Percentiles rank a stretch among this genome's conserved stretches.
These are phyloP conservation scores for Amorphotheca resinae DNA, from an alignment of 495 filamentous ascomycete genomes.

Conservation along the genomic window DNA sequence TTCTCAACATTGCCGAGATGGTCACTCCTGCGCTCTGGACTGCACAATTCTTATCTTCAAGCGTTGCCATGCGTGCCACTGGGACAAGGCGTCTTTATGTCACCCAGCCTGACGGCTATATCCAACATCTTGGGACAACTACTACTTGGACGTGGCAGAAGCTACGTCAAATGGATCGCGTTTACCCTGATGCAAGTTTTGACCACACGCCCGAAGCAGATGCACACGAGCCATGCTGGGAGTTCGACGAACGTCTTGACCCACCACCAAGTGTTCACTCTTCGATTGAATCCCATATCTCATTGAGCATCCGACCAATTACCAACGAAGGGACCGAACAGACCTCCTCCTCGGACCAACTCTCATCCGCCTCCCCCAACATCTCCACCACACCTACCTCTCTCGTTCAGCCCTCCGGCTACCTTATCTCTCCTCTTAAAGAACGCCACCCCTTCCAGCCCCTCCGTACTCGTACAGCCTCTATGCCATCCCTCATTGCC, in stretches of 20 bases:
- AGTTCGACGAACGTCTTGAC: conserved; percentile 41
- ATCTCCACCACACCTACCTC: conserved; percentile 21
- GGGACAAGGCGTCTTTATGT: conserved; percentile 50
- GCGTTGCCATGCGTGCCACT: conserved; percentile 48
- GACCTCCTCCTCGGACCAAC: conserved; percentile 20
- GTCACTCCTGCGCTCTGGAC: conserved; percentile 54
- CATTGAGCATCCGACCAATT: conserved; percentile 25
- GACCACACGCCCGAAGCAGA: conserved; percentile 42
- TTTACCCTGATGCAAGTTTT: conserved; percentile 32
- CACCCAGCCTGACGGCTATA: conserved; percentile 51
- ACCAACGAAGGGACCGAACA: conserved; percentile 20
- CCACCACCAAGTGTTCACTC: conserved; percentile 27
- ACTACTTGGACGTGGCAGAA: conserved; percentile 50
- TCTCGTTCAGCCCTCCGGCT: conserved; percentile 25
- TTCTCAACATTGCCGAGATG: conserved; percentile 52
- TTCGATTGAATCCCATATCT: conserved; percentile 25
- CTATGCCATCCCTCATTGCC: conserved; percentile 29
- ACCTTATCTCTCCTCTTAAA: conserved; percentile 20
- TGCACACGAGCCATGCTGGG: conserved; percentile 44
- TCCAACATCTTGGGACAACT: conserved; percentile 34
- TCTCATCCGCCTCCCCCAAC: conserved; percentile 12
- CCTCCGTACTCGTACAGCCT: conserved; percentile 30
- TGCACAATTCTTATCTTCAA: conserved; percentile 48
- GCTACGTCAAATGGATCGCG: conserved; percentile 43
- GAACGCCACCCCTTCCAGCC: conserved; percentile 32